Conservation (phyloP, 306 rosid species). For the Elaeagnus macrophylla region DNA sequence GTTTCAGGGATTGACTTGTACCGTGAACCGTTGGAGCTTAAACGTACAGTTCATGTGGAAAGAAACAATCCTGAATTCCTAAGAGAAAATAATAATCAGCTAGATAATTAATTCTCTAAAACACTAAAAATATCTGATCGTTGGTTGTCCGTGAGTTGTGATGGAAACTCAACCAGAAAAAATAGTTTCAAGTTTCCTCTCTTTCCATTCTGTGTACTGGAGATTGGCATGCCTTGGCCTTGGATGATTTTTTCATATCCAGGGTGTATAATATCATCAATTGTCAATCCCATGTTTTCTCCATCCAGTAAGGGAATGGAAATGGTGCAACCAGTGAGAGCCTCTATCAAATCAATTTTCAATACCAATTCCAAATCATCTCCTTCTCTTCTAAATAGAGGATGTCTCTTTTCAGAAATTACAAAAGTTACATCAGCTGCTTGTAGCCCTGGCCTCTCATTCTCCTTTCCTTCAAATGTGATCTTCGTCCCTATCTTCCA, state of each 20-base stretch:
- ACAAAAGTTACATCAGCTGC: constrained; percentile 46
- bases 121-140: constrained; percentile 43
- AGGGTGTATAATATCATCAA: constrained; percentile 45
- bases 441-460: constrained; percentile 31
- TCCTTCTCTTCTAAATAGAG: constrained; percentile 52
- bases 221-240: constrained; percentile 63
- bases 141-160: constrained; percentile 38
- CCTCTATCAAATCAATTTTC: constrained; percentile 51
- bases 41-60: too few relatives aligned
- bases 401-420: constrained; percentile 53
- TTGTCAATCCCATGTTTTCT: constrained; percentile 31
- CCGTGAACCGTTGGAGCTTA: too few relatives aligned
- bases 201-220: constrained; percentile 29
- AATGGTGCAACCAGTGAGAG: constrained; percentile 57
- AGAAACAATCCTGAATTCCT: not conserved
- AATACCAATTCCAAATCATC: constrained; percentile 59
- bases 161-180: constrained; percentile 63
- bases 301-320: constrained; percentile 65
- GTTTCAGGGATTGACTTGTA: too few relatives aligned
- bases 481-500: constrained; percentile 84
- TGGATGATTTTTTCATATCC: constrained; percentile 44
- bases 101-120: constrained; percentile 36
- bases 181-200: constrained; percentile 57
- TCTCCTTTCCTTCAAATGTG: constrained; percentile 72
- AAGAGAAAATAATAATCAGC: constrained; percentile 1